A percentile compares a stretch with the other conserved stretches of the same genome.
phyloP scores from a whole-genome alignment of 2,329 filamentous ascomycete species.

The Alternaria infectoria region DNA sequence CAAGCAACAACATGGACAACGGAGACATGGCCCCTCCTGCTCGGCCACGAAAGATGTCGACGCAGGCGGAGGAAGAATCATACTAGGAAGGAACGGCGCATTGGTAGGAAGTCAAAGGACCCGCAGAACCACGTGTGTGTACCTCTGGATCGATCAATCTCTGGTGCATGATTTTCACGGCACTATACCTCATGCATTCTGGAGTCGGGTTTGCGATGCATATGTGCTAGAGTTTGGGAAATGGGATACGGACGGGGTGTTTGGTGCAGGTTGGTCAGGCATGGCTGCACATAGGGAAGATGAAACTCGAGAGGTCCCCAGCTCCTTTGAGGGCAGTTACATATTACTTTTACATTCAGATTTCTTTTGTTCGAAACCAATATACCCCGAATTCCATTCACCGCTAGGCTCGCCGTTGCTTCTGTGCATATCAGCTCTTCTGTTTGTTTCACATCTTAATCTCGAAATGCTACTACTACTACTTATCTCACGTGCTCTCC shows the following conservation, averaged over 20 bases:
- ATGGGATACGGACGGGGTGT: neutral
- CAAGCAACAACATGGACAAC: constrained; percentile 49
- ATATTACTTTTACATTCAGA: constrained; percentile 36
- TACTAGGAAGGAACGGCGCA: constrained; percentile 49
- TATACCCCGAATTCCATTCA: constrained; percentile 5
- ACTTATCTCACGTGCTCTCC: neutral
- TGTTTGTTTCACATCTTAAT: neutral
- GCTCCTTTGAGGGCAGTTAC: constrained; percentile 17
- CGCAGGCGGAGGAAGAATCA: constrained; percentile 62
- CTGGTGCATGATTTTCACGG: constrained; percentile 27
- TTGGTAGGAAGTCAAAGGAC: constrained; percentile 10
- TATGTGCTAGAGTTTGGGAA: constrained; percentile 13
- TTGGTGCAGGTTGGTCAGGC: neutral
- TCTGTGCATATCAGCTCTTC: neutral
- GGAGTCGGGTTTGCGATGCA: constrained; percentile 17
- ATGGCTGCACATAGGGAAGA: constrained; percentile 10
- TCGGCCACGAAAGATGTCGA: constrained; percentile 59
- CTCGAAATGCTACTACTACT: neutral
- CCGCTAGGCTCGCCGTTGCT: neutral
- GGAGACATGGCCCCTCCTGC: constrained; percentile 56
- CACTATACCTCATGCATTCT: constrained; percentile 27
- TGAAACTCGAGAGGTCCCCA: neutral
- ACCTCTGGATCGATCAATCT: constrained; percentile 15
- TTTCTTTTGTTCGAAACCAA: constrained; percentile 31
- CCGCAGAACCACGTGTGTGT: constrained; percentile 27